Evolutionary conservation across 1,139 yeast species (phyloP), one percentile per base, ranked within the genome.

Genomic region (Debaryomyces psychrophilus): DNA sequence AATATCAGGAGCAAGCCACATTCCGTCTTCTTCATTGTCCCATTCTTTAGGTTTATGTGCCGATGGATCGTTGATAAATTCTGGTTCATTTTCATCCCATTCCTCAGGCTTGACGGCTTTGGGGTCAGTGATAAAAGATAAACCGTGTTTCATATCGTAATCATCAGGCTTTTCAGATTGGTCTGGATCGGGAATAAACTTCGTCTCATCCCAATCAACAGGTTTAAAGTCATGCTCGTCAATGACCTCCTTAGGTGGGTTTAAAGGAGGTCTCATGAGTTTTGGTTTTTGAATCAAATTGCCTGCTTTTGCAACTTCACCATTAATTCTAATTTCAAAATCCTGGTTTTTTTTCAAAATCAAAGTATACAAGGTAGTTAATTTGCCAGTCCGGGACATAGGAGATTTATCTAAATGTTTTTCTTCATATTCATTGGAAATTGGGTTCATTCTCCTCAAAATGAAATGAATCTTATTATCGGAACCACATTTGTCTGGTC

Each of bases 21-120:
- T 83, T 4, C 97, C 96, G 60, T 90, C 96, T 60, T 86, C 92
- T 51, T 83, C 90, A 26, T 87, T 95, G 57, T 87, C 87, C 96
- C 96, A 90, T 57, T 78, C 85, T 36, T 72, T 84, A 8, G 97
- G 96, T 55, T 73, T 77, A 37, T 55, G 60, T 17, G 87, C 84
- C 2, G 72, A 74, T 18, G 93, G 89, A 60, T 89, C 95, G 5
- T 77, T 68, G 48, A 90, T 81, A 50, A 68, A 77, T 49, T 69
- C 73, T 8, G 80, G 77, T 31, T 73, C 78, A 22, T 76, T 75
- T 55, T 86, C 96, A 57, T 83, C 81, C 97, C 97, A 90, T 49
- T 79, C 84, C 6, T 69, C 84, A 3, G 97, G 97, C 64, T 79
- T 87, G 8, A 47, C 59, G 2, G 85, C 87, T 3, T 72, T 65